These are phyloP conservation scores for Nicotiana obtusifolia DNA, from an alignment of 257 asterid species.

Conservation along the genomic window DNA sequence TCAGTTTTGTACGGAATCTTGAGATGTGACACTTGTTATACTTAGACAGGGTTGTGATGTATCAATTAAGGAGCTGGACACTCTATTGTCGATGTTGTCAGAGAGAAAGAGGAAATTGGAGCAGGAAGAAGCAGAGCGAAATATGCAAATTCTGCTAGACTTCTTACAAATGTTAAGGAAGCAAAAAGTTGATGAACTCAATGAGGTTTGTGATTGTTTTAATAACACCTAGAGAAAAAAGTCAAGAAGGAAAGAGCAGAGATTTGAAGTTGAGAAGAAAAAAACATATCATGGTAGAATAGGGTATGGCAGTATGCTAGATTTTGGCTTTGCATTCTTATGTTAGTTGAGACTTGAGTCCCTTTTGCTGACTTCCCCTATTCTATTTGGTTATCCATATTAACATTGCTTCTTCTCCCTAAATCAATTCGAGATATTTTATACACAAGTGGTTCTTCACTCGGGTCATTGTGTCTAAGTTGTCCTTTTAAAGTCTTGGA, in stretches of 20 bases:
- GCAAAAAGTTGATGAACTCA: conserved; percentile 59
- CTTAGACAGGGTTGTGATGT: conserved; percentile 82
- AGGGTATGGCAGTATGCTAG: background rate
- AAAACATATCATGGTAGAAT: background rate
- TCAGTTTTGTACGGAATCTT: conserved; percentile 20
- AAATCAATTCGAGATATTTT: background rate
- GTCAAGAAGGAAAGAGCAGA: background rate
- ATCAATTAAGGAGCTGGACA: conserved; percentile 60
- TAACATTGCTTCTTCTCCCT: background rate
- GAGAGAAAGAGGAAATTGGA: conserved; percentile 74
- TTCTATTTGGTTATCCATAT: background rate
- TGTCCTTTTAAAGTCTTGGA: background rate
- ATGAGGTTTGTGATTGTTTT: conserved; percentile 46
- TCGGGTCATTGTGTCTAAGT: background rate
- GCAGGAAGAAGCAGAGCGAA: conserved; percentile 83
- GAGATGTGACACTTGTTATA: conserved; percentile 28
- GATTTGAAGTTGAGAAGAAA: background rate
- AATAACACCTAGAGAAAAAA: background rate
- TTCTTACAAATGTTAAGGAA: conserved; percentile 60
- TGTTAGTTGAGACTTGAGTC: background rate
- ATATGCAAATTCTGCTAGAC: conserved; percentile 67
- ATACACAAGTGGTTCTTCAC: conserved; percentile 4
- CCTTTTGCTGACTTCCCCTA: background rate
- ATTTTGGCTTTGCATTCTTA: background rate
- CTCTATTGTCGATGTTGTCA: conserved; percentile 47